These are phyloP conservation scores for Pichia sp. DNA, from an alignment of 1,139 yeast genomes.

Conservation along the genomic window DNA sequence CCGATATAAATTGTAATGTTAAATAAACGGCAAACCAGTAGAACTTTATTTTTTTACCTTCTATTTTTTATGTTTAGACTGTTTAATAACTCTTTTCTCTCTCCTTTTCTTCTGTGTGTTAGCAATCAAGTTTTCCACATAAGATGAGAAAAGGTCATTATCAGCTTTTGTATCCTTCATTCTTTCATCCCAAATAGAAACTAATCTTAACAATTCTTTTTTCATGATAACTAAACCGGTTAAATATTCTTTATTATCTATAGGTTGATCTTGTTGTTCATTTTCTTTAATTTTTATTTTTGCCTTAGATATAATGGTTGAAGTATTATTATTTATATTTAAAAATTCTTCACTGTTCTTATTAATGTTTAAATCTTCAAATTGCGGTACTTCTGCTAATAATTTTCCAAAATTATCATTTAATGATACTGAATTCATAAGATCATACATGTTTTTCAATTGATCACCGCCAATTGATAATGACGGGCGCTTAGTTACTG, in stretches of 20 bases:
- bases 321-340: slow-evolving; percentile 13
- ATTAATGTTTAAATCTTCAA: slow-evolving; percentile 13
- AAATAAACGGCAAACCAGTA: too few species aligned
- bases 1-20: too few species aligned
- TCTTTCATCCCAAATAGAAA: slow-evolving; percentile 24
- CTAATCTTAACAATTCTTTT: slow-evolving; percentile 17
- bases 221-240: slow-evolving; percentile 16
- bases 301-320: slow-evolving; percentile 20
- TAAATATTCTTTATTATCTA: slow-evolving; percentile 9
- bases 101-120: slow-evolving; percentile 30
- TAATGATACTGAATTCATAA: slow-evolving; percentile 1
- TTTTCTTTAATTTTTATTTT: slow-evolving; percentile 10
- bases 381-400: slow-evolving; percentile 15
- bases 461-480: background rate
- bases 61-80: background rate
- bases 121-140: slow-evolving; percentile 31
- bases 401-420: slow-evolving; percentile 11
- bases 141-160: slow-evolving; percentile 27
- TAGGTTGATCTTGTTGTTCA: background rate
- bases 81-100: slow-evolving; percentile 9
- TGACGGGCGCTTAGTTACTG: background rate
- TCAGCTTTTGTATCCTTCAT: slow-evolving; percentile 21
- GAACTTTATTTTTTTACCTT: background rate
- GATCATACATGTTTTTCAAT: slow-evolving; percentile 17
- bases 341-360: slow-evolving; percentile 8